A percentile compares a stretch with the other conserved stretches of the same genome.
Conservation (phyloP, 176 grass and related monocot genomes). For the Bromus sterilis region DNA sequence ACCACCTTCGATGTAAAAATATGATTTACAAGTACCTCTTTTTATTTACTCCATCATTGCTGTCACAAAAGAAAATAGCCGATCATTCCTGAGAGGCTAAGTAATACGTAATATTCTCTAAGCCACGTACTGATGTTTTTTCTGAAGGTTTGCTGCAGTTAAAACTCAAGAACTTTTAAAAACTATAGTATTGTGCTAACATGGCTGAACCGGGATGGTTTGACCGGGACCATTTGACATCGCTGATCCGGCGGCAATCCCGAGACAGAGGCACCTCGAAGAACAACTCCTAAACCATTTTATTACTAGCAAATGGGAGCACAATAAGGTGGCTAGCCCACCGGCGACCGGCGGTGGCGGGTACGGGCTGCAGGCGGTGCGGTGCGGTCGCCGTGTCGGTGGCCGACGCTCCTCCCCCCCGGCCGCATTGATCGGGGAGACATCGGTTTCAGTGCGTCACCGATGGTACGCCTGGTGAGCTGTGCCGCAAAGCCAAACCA, state of each 20-base stretch:
- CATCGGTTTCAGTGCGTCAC: not conserved
- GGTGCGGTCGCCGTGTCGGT: constrained; percentile 48
- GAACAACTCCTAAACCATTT: not conserved
- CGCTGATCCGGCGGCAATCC: constrained; percentile 17
- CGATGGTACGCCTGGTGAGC: constrained; percentile 17
- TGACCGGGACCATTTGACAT: constrained; percentile 39
- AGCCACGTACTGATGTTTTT: not conserved
- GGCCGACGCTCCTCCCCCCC: constrained; percentile 31
- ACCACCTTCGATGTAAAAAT: not conserved
- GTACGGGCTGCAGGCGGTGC: constrained; percentile 17
- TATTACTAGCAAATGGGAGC: too few species aligned
- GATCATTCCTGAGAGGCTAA: not conserved
- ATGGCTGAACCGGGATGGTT: constrained; percentile 3
- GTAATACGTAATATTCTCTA: too few species aligned
- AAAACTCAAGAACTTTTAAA: constrained; percentile 1
- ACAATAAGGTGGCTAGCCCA: not conserved
- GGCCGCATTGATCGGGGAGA: not conserved
- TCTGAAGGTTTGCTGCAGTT: not conserved
- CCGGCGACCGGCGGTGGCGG: not conserved
- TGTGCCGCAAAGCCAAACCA: not conserved
- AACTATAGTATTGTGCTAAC: not conserved
- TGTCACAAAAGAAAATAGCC: not conserved
- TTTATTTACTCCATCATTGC: not conserved
- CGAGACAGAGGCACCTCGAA: not conserved
- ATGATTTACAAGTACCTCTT: not conserved